These are phyloP conservation scores for Colletotrichum gigasporum DNA, from an alignment of 2,329 filamentous ascomycete genomes.

Conservation along the genomic window DNA sequence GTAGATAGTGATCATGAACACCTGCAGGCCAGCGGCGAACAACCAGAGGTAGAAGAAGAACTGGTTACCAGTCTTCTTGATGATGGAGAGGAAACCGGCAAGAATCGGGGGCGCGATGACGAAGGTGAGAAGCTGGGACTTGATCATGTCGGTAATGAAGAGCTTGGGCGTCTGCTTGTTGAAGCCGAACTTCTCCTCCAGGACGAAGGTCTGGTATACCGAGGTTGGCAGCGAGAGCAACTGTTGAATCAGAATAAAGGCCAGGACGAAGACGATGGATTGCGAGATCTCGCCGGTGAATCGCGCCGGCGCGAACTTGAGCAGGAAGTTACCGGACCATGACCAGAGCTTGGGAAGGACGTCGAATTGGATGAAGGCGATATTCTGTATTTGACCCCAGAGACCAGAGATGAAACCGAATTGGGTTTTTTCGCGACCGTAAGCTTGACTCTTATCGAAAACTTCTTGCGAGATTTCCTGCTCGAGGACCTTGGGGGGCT, in stretches of 20 bases:
- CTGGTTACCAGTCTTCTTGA: conserved; percentile 89
- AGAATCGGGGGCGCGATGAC: conserved; percentile 88
- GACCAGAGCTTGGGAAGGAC: conserved; percentile 91
- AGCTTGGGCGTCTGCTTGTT: conserved; percentile 95
- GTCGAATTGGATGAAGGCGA: conserved; percentile 90
- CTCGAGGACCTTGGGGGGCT: conserved; percentile 85
- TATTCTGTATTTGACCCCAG: conserved; percentile 87
- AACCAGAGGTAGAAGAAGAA: conserved; percentile 99
- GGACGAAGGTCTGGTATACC: conserved; percentile 93
- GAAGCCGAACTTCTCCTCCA: conserved; percentile 98
- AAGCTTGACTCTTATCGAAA: conserved; percentile 95
- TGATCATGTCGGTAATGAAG: conserved; percentile 90
- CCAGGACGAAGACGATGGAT: conserved; percentile 90
- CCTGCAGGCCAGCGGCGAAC: conserved; percentile 87
- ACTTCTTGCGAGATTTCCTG: conserved; percentile 90
- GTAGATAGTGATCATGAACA: conserved; percentile 96
- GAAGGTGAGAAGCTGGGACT: conserved; percentile 84
- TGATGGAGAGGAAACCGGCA: conserved; percentile 90
- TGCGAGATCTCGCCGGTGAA: conserved; percentile 95
- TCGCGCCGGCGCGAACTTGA: conserved; percentile 76
- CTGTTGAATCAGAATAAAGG: conserved; percentile 85
- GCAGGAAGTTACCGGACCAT: conserved; percentile 78
- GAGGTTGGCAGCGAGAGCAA: conserved; percentile 80
- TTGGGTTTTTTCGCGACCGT: conserved; percentile 94
- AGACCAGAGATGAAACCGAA: conserved; percentile 84